These are phyloP conservation scores for Saccharomycopsis oosterbeekiorum DNA, from an alignment of 805 yeast genomes.

Conservation along the genomic window DNA sequence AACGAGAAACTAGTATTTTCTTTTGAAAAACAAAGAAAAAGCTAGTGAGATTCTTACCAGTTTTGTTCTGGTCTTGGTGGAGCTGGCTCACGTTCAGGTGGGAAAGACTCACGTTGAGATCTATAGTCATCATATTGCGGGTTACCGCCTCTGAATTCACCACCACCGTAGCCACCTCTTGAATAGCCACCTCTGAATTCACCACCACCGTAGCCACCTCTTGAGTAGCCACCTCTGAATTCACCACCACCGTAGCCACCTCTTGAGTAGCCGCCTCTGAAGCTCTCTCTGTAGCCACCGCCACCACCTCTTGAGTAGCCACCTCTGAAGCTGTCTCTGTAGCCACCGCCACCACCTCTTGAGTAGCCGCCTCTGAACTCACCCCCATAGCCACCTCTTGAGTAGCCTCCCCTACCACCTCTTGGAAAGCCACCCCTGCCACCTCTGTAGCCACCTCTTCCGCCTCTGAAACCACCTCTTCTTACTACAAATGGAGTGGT, in stretches of 20 bases:
- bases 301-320: constrained; percentile 8
- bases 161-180: constrained; percentile 13
- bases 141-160: constrained; percentile 6
- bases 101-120: neutral
- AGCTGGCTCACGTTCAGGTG: neutral
- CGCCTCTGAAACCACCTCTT: constrained; percentile 22
- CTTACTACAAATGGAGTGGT: constrained; percentile 26
- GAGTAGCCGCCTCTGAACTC: constrained; percentile 9
- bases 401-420: constrained; percentile 13
- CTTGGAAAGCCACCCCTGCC: constrained; percentile 18
- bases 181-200: constrained; percentile 9
- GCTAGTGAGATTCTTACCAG: constrained; percentile 5
- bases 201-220: constrained; percentile 6
- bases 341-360: constrained; percentile 13
- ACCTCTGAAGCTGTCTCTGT: constrained; percentile 5
- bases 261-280: constrained; percentile 8
- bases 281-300: constrained; percentile 14
- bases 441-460: constrained; percentile 15
- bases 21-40: neutral
- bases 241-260: constrained; percentile 9
- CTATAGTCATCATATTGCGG: neutral
- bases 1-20: neutral
- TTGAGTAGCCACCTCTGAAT: constrained; percentile 8
- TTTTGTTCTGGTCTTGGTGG: constrained; percentile 17
- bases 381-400: constrained; percentile 8